phyloP scores from a whole-genome alignment of 148 eudicot species.

The Rhododendron ovatum region DNA sequence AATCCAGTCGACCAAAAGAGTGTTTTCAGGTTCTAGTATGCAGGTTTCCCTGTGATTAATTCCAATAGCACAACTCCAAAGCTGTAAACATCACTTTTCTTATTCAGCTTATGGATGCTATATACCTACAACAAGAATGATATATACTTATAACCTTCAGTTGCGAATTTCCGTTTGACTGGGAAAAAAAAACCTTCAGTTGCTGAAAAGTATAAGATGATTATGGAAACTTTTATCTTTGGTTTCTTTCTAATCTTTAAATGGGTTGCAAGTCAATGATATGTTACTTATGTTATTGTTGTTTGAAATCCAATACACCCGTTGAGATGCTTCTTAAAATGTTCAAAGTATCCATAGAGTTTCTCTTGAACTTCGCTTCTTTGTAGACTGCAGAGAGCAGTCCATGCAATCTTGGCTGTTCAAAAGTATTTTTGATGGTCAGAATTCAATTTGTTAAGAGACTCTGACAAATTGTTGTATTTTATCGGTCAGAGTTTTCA shows the following conservation, averaged over 20 bases:
- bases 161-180: no score
- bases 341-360: not conserved
- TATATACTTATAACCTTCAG: not conserved
- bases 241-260: no score
- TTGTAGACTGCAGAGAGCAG: no score
- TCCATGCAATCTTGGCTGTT: no score
- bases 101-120: not conserved
- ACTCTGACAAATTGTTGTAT: no score
- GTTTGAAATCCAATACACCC: not conserved
- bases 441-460: no score
- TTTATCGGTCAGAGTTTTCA: no score
- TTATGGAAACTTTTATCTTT: no score
- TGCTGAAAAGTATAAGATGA: no score
- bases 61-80: conserved; percentile 11
- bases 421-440: no score
- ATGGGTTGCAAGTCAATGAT: no score
- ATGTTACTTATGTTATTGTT: not conserved
- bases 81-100: conserved; percentile 7
- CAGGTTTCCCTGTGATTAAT: not conserved
- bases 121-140: not conserved
- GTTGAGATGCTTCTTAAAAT: not conserved
- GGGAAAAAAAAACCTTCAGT: no score
- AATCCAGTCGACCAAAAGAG: not conserved
- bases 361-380: not conserved
- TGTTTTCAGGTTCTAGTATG: not conserved